phyloP scores from a whole-genome alignment of 2,329 filamentous ascomycete genomes.

The Pyrenophora seminiperda region DNA sequence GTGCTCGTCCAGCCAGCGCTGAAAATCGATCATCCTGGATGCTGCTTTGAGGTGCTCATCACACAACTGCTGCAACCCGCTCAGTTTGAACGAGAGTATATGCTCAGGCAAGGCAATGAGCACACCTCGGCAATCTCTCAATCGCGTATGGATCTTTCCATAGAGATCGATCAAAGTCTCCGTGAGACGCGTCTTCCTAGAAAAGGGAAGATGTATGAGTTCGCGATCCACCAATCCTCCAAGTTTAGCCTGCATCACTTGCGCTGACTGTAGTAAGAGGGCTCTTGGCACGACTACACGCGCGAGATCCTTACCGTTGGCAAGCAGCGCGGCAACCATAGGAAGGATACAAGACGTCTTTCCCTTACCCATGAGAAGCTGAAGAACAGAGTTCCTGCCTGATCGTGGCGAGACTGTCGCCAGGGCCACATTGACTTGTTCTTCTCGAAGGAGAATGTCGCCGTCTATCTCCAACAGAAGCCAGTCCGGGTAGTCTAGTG shows the following conservation, averaged over 20 bases:
- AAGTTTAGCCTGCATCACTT: conserved; percentile 60
- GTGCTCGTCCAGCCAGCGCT: conserved; percentile 56
- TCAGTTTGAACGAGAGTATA: conserved; percentile 67
- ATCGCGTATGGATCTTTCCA: conserved; percentile 49
- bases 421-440: conserved; percentile 66
- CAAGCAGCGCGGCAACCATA: conserved; percentile 59
- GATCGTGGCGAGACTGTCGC: conserved; percentile 63
- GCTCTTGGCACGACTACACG: conserved; percentile 63
- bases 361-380: conserved; percentile 71
- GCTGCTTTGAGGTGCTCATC: conserved; percentile 54
- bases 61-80: conserved; percentile 62
- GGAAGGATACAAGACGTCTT: conserved; percentile 68
- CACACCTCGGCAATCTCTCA: conserved; percentile 55
- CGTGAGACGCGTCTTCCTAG: conserved; percentile 54
- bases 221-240: conserved; percentile 61
- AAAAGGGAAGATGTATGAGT: conserved; percentile 64
- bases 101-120: conserved; percentile 68
- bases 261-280: conserved; percentile 62
- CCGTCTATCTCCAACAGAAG: conserved; percentile 70
- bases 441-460: conserved; percentile 64
- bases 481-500: conserved; percentile 64
- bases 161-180: conserved; percentile 41
- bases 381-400: conserved; percentile 62
- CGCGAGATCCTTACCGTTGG: conserved; percentile 51
- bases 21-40: conserved; percentile 56